phyloP scores from a whole-genome alignment of 2,329 filamentous ascomycete species.

The Aspergillus puulaauensis region DNA sequence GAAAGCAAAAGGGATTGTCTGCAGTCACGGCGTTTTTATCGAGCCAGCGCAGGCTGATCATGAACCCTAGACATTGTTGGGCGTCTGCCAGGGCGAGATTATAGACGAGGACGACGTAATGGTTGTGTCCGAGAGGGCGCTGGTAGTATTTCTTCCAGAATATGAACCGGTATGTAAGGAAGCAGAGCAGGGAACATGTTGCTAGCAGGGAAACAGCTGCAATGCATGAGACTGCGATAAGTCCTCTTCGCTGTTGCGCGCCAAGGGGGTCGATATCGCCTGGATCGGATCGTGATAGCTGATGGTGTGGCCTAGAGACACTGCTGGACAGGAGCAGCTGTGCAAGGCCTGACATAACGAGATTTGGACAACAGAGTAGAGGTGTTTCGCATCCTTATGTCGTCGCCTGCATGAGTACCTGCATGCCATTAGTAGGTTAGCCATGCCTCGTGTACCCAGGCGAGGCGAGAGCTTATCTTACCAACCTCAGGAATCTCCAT shows the following conservation, averaged over 20 bases:
- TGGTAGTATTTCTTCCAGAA: conserved; percentile 50
- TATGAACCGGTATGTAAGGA: conserved; percentile 51
- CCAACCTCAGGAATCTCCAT: too few relatives aligned
- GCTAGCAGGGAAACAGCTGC: conserved; percentile 41
- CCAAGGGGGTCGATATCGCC: neutral
- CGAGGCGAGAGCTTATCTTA: too few relatives aligned
- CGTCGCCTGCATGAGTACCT: too few relatives aligned
- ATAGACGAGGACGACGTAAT: conserved; percentile 54
- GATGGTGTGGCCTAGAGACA: too few relatives aligned
- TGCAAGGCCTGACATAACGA: too few relatives aligned
- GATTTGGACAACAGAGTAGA: too few relatives aligned
- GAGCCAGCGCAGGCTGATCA: conserved; percentile 48
- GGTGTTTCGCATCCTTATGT: too few relatives aligned
- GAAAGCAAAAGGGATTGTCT: conserved; percentile 46
- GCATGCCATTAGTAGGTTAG: too few relatives aligned
- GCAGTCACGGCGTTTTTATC: conserved; percentile 41
- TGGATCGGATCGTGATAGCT: too few relatives aligned
- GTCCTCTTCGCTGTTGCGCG: conserved; percentile 22
- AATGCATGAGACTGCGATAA: conserved; percentile 46
- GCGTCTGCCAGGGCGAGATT: conserved; percentile 52
- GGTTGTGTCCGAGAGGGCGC: conserved; percentile 50
- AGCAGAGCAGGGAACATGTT: conserved; percentile 34
- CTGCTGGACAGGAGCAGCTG: too few relatives aligned
- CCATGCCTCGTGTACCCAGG: too few relatives aligned
- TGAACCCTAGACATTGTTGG: conserved; percentile 49